Evolutionary conservation across 164 flowering plant genomes (phyloP), one percentile per base, ranked within the genome.

Genomic region (Nymphaea colorata): DNA sequence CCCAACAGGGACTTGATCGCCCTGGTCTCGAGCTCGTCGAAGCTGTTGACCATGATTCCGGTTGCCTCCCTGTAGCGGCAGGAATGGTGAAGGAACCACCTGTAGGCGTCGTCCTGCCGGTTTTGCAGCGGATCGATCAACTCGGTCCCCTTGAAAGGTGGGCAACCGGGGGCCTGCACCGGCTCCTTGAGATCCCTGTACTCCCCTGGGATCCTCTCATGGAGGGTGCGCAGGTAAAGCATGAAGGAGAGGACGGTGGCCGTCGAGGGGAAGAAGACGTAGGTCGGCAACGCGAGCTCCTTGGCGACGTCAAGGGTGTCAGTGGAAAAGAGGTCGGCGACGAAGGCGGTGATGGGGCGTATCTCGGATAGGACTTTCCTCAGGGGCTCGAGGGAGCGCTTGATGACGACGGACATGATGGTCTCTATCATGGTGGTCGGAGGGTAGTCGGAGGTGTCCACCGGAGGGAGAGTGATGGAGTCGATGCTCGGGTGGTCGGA

Each of bases 241-340:
- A 73, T 53, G 7, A 78, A 45, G 0, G 81, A 74, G 41, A 86
- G 53, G 0, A 14, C 47, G 79, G 72, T 75, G 18, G 81, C 80
- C 0, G 67, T 69, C 0, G 86, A 51, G 0, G 84, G 72, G 71
- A 15, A 83, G 73, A 84, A 81, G 7, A 84, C 64, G 71, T 77
- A 84, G 0, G 77, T 64, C 0, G 75, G 65, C n/a, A 80, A 25
- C 2, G 67, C 62, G 51, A 80, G 68, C 43, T 86, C 84, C 2
- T 14, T 15, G 0, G 82, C 84, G 0, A 81, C 68, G 3, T 76
- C 82, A 5, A 86, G 72, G 12, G 75, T 78, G 42, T 72, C 82
- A 16, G 74, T 66, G 4, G 78, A 81, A 43, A 81, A 82, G 25
- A 76, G 64, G 68, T 84, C 87, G 41, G 71, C 80, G 4, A 86